These are phyloP conservation scores for Teunomyces tritomae DNA, from an alignment of 805 yeast species.

Conservation along the genomic window DNA sequence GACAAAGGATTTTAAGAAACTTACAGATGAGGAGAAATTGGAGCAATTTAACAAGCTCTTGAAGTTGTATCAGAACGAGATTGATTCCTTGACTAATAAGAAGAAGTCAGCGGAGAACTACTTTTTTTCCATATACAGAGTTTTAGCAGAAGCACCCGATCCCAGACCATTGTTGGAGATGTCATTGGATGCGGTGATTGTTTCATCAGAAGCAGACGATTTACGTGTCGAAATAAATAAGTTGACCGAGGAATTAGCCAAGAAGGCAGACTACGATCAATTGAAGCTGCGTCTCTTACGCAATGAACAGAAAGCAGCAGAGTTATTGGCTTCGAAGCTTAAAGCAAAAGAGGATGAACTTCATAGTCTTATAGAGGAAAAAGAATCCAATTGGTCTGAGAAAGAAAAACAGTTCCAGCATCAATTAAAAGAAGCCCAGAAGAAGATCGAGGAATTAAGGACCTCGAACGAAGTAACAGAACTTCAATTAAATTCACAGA, in stretches of 20 bases:
- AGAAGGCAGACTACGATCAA: constrained; percentile 75
- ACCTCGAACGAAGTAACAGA: constrained; percentile 64
- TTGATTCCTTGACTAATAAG: constrained; percentile 76
- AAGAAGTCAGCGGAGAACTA: constrained; percentile 71
- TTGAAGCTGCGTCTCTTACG: constrained; percentile 60
- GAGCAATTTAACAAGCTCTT: constrained; percentile 63
- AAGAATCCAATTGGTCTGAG: constrained; percentile 63
- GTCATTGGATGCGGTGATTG: constrained; percentile 60
- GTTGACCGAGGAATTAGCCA: constrained; percentile 58
- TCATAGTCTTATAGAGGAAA: constrained; percentile 66
- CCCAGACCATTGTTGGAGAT: constrained; percentile 78
- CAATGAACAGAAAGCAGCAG: constrained; percentile 60
- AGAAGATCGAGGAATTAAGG: constrained; percentile 61
- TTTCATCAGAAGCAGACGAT: constrained; percentile 49
- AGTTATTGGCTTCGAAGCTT: constrained; percentile 50
- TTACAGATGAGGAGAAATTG: constrained; percentile 65
- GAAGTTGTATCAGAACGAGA: constrained; percentile 80
- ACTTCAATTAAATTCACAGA: constrained; percentile 51
- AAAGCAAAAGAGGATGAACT: constrained; percentile 74
- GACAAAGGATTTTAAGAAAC: constrained; percentile 83
- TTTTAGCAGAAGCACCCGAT: constrained; percentile 88
- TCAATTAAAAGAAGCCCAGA: constrained; percentile 51
- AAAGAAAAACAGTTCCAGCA: constrained; percentile 52
- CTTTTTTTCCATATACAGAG: constrained; percentile 71
- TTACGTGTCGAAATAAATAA: constrained; percentile 49